These are phyloP conservation scores for Allium fistulosum DNA, from an alignment of 106 monocot genomes.

Conservation along the genomic window DNA sequence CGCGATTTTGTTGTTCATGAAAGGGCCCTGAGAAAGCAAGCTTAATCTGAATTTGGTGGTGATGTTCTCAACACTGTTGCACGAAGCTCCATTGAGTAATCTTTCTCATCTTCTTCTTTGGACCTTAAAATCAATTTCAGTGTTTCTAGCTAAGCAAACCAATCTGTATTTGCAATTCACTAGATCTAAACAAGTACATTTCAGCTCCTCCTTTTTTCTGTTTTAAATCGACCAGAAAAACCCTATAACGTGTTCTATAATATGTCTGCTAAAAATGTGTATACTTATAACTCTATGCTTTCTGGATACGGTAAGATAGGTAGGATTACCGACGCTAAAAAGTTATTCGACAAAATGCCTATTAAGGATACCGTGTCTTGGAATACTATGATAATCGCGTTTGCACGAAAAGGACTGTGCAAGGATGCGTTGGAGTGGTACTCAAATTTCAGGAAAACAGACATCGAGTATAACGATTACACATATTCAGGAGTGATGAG, in stretches of 20 bases:
- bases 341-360: conserved; percentile 49
- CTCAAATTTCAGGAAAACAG: not conserved
- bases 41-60: no score
- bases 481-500: conserved; percentile 32
- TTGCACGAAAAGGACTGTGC: conserved; percentile 25
- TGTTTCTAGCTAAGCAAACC: conserved; percentile 25
- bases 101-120: no score
- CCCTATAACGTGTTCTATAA: conserved; percentile 53
- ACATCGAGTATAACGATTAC: conserved; percentile 14
- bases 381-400: conserved; percentile 60
- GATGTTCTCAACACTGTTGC: no score
- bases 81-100: no score
- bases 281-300: conserved; percentile 79
- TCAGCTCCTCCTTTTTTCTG: conserved; percentile 39
- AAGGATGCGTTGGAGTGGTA: not conserved
- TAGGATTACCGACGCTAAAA: conserved; percentile 20
- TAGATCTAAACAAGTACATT: conserved; percentile 17
- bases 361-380: conserved; percentile 45
- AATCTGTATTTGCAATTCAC: conserved; percentile 38
- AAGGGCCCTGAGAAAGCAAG: no score
- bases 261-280: conserved; percentile 51
- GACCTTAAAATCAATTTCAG: not conserved
- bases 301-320: conserved; percentile 45
- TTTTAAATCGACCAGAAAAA: conserved; percentile 17
- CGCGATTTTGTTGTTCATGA: no score